A percentile compares a stretch with the other conserved stretches of the same genome.
Evolutionary conservation across 176 grass and related monocot species (phyloP).

Genomic region (Avena sativa): DNA sequence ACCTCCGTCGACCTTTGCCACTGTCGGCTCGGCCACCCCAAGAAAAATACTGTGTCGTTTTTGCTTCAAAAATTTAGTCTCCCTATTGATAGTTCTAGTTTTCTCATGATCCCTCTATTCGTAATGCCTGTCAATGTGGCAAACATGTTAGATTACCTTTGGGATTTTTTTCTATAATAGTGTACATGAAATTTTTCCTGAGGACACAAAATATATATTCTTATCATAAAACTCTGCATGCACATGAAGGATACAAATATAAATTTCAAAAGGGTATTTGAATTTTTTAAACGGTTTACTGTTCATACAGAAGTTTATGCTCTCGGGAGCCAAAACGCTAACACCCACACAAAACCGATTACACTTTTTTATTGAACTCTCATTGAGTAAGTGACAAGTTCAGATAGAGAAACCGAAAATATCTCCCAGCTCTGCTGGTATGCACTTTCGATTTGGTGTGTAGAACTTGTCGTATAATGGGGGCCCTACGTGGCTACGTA

Average conservation of each 20-base stretch:
- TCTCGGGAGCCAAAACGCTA: background rate
- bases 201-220: background rate
- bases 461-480: background rate
- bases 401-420: background rate
- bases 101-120: no score
- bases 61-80: no score
- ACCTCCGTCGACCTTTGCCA: no score
- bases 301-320: background rate
- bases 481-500: background rate
- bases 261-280: background rate
- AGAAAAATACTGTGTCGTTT: no score
- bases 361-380: background rate
- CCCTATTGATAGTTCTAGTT: no score
- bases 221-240: background rate
- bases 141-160: no score
- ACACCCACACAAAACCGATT: background rate
- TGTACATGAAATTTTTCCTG: no score
- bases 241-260: background rate
- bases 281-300: background rate
- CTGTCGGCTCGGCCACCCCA: no score
- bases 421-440: slow-evolving; percentile 7
- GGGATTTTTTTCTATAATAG: no score
- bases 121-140: no score
- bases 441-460: background rate
- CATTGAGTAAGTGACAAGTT: background rate